Conservation (phyloP, 108 stramenopile genomes). For the Cyclotella sp. region DNA sequence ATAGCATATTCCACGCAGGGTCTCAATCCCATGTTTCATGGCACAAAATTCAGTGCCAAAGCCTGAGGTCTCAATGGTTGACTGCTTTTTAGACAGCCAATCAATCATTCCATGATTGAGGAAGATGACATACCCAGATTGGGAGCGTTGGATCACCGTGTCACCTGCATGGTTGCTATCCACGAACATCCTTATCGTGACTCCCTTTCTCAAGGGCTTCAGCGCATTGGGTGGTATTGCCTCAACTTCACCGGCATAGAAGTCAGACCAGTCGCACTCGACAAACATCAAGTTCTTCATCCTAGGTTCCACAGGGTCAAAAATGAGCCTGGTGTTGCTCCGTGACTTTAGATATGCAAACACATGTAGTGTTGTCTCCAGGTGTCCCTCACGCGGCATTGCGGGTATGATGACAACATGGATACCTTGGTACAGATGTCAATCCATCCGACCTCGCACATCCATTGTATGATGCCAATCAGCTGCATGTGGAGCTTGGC, state of each 20-base stretch:
- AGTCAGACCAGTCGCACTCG: slow-evolving; percentile 9
- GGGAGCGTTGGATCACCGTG: no score
- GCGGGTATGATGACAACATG: slow-evolving; percentile 49
- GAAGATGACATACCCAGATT: no score
- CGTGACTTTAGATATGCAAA: slow-evolving; percentile 37
- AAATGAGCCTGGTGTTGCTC: slow-evolving; percentile 32
- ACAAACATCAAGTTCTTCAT: slow-evolving; percentile 1
- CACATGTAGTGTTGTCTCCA: slow-evolving; percentile 44
- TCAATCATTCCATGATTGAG: slow-evolving; percentile 20
- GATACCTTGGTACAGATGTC: slow-evolving; percentile 56
- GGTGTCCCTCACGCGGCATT: slow-evolving; percentile 51
- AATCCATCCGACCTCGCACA: slow-evolving; percentile 56
- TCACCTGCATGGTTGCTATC: no score
- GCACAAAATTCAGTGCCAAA: slow-evolving; percentile 8
- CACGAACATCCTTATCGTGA: neutral
- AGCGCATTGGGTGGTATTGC: slow-evolving; percentile 32
- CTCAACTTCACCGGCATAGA: slow-evolving; percentile 15
- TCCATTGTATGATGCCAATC: slow-evolving; percentile 58
- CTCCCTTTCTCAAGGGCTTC: slow-evolving; percentile 11
- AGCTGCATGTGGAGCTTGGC: slow-evolving; percentile 20
- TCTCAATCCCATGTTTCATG: no score
- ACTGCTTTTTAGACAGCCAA: slow-evolving; percentile 40
- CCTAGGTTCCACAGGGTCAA: slow-evolving; percentile 38
- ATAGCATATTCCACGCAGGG: neutral
- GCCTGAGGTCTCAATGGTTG: slow-evolving; percentile 29